Conservation (phyloP, 176 grass and related monocot genomes). For the Metroxylon sagu region DNA sequence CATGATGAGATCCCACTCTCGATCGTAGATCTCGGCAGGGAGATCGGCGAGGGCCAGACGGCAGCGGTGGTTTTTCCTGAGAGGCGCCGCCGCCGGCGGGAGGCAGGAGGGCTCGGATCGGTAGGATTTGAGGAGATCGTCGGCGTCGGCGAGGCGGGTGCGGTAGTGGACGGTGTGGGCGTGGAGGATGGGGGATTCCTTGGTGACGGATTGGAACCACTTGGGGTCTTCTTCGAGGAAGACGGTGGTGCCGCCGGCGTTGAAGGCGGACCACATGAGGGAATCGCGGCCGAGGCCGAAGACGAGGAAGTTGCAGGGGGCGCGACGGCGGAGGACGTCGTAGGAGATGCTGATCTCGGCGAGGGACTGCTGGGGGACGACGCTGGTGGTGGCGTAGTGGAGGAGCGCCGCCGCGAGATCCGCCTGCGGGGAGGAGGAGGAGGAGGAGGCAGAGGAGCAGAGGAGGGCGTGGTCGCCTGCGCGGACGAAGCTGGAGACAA, state of each 20-base stretch:
- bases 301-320: slow-evolving; percentile 53
- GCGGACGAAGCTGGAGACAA: background rate
- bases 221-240: slow-evolving; percentile 42
- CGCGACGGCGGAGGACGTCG: slow-evolving; percentile 41
- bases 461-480: background rate
- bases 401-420: slow-evolving; percentile 19
- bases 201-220: slow-evolving; percentile 29
- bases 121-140: slow-evolving; percentile 23
- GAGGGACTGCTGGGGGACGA: slow-evolving; percentile 27
- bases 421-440: no score
- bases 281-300: slow-evolving; percentile 65
- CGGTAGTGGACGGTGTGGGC: slow-evolving; percentile 38
- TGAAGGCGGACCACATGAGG: slow-evolving; percentile 40
- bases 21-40: slow-evolving; percentile 51
- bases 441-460: background rate
- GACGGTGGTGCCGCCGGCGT: slow-evolving; percentile 40
- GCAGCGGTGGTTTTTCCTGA: slow-evolving; percentile 24
- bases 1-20: slow-evolving; percentile 73
- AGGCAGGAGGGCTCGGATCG: background rate
- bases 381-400: slow-evolving; percentile 22
- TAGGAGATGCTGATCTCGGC: slow-evolving; percentile 46
- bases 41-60: slow-evolving; percentile 52
- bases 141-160: slow-evolving; percentile 41
- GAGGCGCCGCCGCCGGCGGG: background rate
- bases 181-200: slow-evolving; percentile 10